Percentiles rank a stretch among this genome's conserved stretches.
Evolutionary conservation across 2,329 filamentous ascomycete species (phyloP).

Genomic region (Aspergillus hortae): DNA sequence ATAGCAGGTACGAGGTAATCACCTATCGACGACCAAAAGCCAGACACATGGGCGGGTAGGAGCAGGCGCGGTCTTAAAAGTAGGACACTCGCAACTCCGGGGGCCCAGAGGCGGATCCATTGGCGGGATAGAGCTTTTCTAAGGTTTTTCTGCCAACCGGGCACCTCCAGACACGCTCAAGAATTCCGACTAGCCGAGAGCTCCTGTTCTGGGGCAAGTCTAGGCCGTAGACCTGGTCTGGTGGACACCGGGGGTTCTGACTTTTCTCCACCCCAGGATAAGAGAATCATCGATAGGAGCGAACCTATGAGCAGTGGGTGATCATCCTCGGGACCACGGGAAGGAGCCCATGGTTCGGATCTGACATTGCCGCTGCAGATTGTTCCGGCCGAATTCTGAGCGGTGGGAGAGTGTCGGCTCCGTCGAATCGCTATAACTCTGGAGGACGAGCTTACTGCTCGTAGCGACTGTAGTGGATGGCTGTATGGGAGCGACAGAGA

Average conservation of each 20-base stretch:
- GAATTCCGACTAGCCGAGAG: neutral
- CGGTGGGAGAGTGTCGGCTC: neutral
- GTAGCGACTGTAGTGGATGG: no score
- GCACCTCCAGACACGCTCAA: neutral
- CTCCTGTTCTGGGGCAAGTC: neutral
- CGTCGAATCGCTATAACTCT: neutral
- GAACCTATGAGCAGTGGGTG: neutral
- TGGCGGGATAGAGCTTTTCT: neutral
- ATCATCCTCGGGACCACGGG: slow-evolving; percentile 7
- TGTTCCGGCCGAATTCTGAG: slow-evolving; percentile 3
- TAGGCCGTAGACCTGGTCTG: neutral
- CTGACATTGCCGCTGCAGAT: neutral
- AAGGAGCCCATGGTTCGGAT: slow-evolving; percentile 5
- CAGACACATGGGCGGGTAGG: neutral
- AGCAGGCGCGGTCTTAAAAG: neutral
- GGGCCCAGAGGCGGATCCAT: neutral
- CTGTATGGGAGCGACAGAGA: no score
- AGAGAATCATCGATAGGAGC: slow-evolving; percentile 10
- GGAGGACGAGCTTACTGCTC: no score
- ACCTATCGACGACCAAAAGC: neutral
- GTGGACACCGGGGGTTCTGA: neutral
- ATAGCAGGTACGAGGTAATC: slow-evolving; percentile 2
- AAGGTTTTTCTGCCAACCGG: neutral
- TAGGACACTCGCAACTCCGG: neutral
- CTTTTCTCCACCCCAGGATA: slow-evolving; percentile 4